These are phyloP conservation scores for Pelargonium citronellum DNA, from an alignment of 441 rosid species.

Conservation along the genomic window DNA sequence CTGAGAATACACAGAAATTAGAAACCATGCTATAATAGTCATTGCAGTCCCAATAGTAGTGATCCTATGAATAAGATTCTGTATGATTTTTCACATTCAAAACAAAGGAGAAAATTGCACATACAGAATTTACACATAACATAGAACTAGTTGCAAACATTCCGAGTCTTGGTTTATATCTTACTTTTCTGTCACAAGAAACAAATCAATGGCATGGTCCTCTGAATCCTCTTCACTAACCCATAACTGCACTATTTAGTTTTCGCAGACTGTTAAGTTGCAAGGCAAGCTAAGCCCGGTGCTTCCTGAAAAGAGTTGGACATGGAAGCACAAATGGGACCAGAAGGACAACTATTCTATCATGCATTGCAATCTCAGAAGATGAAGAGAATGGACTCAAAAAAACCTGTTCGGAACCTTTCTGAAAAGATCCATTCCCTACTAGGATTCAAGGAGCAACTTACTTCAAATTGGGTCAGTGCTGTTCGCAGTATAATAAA, in stretches of 20 bases:
- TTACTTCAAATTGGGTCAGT: conserved; percentile 54
- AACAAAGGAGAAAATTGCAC: neutral
- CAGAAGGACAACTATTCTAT: neutral
- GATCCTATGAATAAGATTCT: neutral
- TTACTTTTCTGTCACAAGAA: too few species aligned
- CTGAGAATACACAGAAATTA: neutral
- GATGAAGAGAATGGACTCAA: conserved; percentile 31
- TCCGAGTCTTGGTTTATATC: neutral
- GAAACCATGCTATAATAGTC: neutral
- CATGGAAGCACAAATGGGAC: conserved; percentile 8
- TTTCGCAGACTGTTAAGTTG: conserved; percentile 6
- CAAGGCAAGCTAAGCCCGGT: neutral
- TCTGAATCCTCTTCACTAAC: neutral
- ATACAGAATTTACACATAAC: too few species aligned
- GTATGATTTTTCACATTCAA: neutral
- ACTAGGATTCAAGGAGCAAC: conserved; percentile 53
- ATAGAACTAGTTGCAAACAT: neutral
- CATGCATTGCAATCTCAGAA: conserved; percentile 1
- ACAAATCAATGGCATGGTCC: too few species aligned
- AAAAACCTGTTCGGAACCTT: conserved; percentile 37
- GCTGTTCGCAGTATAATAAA: conserved; percentile 50
- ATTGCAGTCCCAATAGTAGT: neutral
- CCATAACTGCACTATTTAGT: neutral
- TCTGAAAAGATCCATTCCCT: conserved; percentile 55
- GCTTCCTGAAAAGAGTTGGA: neutral